Conservation (phyloP, 129 eudicot genomes). For the Erigeron canadensis region DNA sequence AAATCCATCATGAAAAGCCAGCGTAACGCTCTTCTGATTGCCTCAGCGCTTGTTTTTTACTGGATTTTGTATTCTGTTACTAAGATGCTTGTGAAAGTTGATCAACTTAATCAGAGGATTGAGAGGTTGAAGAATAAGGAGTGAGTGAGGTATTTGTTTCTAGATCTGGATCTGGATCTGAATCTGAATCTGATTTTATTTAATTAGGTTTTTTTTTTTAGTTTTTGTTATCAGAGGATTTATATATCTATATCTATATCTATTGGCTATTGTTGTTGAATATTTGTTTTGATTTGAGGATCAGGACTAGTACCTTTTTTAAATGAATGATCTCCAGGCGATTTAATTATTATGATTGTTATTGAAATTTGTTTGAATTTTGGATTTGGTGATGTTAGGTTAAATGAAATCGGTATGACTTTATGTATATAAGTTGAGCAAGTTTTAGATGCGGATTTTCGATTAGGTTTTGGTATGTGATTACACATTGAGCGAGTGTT, state of each 20-base stretch:
- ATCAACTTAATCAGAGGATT: constrained; percentile 61
- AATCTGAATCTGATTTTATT: constrained; percentile 19
- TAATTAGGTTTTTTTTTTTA: background rate
- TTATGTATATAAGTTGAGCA: too few species aligned
- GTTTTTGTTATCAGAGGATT: background rate
- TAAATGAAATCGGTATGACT: background rate
- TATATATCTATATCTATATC: background rate
- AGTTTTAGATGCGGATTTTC: too few species aligned
- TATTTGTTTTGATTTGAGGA: background rate
- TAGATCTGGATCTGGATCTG: background rate
- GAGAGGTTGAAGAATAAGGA: constrained; percentile 62
- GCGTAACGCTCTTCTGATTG: constrained; percentile 84
- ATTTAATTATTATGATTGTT: background rate
- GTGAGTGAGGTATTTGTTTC: constrained; percentile 20
- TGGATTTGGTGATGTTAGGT: background rate
- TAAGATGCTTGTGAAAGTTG: constrained; percentile 57
- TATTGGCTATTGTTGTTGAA: background rate
- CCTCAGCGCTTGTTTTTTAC: constrained; percentile 65
- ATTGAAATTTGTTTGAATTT: too few species aligned
- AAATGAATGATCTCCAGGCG: too few species aligned
- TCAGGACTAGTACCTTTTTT: background rate
- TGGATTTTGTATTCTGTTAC: constrained; percentile 85
- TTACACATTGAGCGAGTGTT: too few species aligned
- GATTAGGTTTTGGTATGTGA: too few species aligned
- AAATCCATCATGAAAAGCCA: constrained; percentile 85